phyloP scores from a whole-genome alignment of 192 early-diverging fungal genomes.

The Backusella luteola region DNA sequence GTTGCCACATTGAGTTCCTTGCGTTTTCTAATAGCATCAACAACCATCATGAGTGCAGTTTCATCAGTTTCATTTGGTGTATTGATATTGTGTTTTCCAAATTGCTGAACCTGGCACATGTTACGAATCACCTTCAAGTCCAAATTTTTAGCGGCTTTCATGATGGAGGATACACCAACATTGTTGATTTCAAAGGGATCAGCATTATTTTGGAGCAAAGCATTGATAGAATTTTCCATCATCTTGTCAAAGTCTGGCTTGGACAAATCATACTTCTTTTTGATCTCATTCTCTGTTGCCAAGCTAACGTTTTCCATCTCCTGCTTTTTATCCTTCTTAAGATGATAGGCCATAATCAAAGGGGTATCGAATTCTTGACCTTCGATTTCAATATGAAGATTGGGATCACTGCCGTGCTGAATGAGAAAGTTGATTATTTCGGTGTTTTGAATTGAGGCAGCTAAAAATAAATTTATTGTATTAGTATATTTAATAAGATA shows the following conservation, averaged over 20 bases:
- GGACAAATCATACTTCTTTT: constrained; percentile 13
- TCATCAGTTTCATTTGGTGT: constrained; percentile 8
- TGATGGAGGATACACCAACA: constrained; percentile 2
- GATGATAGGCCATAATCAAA: constrained; percentile 15
- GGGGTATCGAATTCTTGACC: background rate
- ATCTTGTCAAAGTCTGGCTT: constrained; percentile 17
- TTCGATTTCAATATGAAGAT: background rate
- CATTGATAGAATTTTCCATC: background rate
- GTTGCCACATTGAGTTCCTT: background rate
- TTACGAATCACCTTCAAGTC: background rate
- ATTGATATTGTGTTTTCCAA: constrained; percentile 12
- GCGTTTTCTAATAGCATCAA: background rate
- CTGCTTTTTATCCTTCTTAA: background rate
- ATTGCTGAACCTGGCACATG: background rate
- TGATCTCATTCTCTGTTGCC: background rate
- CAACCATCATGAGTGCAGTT: constrained; percentile 30
- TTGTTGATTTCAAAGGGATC: constrained; percentile 19
- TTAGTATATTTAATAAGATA: background rate
- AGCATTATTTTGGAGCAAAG: constrained; percentile 4
- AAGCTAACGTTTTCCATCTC: background rate
- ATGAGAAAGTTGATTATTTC: constrained; percentile 26
- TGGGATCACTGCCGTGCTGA: constrained; percentile 17
- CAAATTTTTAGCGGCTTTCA: constrained; percentile 14
- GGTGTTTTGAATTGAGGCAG: constrained; percentile 22
- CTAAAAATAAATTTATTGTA: constrained; percentile 10